Base-by-base conservation (phyloP, 1,284 basidiomycete species). In the Inonotus hispidus region DNA sequence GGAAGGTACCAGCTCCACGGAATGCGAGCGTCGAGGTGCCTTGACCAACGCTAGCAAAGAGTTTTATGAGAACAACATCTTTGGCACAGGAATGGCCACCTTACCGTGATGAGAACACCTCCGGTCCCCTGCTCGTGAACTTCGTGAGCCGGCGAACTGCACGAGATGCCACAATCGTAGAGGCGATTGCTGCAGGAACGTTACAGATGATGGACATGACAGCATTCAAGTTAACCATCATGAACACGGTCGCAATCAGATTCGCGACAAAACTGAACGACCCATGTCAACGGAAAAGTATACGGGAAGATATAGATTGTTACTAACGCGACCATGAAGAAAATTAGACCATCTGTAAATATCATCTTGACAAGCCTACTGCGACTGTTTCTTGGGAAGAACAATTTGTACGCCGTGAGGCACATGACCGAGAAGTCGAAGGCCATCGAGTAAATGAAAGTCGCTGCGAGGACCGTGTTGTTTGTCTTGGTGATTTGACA, bases 201-300 rank as follows among this genome's bases (percentile, higher is more conserved):
- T 89, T 88, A 32, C 81, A 84, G 61, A 89, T 86, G 69, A 89
- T 83, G 19, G 83, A 85, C 85, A 89, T 87, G 59, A 88, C 82
- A 1, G 87, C 76, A 67, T 90, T 90, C 49, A 90, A 71, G 70
- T 89, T 77, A 27, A 88, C 70, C 27, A 88, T 69, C 86, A 89
- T 88, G 71, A 90, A 88, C 49, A 82, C 75, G 83, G 86, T 88
- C 14, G 87, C 86, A 47, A 88, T 68, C 64, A 85, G 66, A 69
- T 89, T 89, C 11, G 83, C 77, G 63, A 87, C 67, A 72, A 90
- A 87, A 16, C 85, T 88, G 46, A 19, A 62, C 64, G 16, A 66
- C 59, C 21, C 53, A 45, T 27, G 41, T 56, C 19, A 35, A 37
- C n/a, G 29, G 16, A 6, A 21, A 49, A 29, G 60, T 13, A 19